Evolutionary conservation across 140 eudicot species (phyloP), one percentile per base, ranked within the genome.

Genomic region (Anethum foeniculum): DNA sequence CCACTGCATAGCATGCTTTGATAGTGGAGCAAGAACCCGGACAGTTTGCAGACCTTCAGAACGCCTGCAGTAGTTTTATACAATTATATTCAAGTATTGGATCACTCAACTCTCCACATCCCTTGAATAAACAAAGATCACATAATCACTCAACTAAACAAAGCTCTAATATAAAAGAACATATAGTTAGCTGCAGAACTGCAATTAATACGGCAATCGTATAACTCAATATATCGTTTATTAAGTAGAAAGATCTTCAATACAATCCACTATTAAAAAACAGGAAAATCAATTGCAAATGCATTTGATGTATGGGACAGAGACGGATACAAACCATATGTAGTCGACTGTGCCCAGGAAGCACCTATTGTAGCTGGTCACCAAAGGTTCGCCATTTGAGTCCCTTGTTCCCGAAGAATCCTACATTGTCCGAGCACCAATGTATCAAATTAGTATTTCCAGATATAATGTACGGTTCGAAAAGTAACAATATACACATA

Each of bases 291-390:
- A 43, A n/a, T 13, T n/a, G 49, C 49, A 74, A 43, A 15, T 74
- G 56, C 60, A 43, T 46, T 16, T 10, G 56, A 43, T n/a, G 56
- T 21, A 74, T 44, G 38, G 58, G 60, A 74, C 23, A 74, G 11
- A 74, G 78, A 44, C 32, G 10, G 13, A 74, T 44, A 81, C 88
- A 75, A 77, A 92, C 99, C 99, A 95, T 77, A 95, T 95, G 87
- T 95, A 95, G 81, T 95, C 99, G 76, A 92, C 96, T 48, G 99
- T 92, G 76, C 99, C 99, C 64, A 84, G 83, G 71, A 95, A 95
- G 88, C 88, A 83, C 65, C 91, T 87, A 73, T 95, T 91, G 86
- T 95, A 92, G 86, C 99, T 95, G 81, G 99, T 92, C 80, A 89
- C 95, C 74, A 86, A 81, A 30, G 99, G 99, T 84, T 95, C 99